Conservation (phyloP, 352 stramenopile genomes). For the Globisporangium yorkense region DNA sequence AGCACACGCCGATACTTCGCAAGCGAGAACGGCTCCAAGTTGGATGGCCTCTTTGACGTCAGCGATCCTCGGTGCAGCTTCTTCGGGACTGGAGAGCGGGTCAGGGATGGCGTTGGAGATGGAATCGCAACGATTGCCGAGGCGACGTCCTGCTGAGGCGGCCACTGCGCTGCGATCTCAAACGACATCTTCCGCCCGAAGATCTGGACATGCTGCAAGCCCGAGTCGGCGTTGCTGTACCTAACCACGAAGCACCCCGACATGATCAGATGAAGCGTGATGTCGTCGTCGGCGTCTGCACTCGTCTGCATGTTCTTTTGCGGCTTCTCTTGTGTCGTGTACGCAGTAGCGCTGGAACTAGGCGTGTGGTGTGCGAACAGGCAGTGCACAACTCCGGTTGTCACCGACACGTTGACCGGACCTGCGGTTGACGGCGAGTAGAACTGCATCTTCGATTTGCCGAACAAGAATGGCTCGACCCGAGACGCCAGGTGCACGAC, state of each 20-base stretch:
- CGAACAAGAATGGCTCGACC: slow-evolving; percentile 37
- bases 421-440: slow-evolving; percentile 22
- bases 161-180: slow-evolving; percentile 51
- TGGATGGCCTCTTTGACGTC: not conserved
- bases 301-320: too few species aligned
- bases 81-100: slow-evolving; percentile 11
- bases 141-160: slow-evolving; percentile 20
- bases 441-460: slow-evolving; percentile 28
- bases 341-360: slow-evolving; percentile 1
- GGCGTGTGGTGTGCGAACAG: slow-evolving; percentile 42
- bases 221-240: slow-evolving; percentile 36
- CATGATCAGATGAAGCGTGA: slow-evolving; percentile 43
- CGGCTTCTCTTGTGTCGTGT: not conserved
- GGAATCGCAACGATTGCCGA: slow-evolving; percentile 11
- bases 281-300: not conserved
- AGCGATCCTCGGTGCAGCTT: not conserved
- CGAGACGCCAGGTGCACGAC: slow-evolving; percentile 45
- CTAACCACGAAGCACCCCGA: slow-evolving; percentile 55
- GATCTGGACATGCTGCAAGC: slow-evolving; percentile 43
- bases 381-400: slow-evolving; percentile 53
- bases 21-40: slow-evolving; percentile 3
- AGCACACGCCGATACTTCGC: slow-evolving; percentile 45
- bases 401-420: slow-evolving; percentile 50
- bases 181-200: slow-evolving; percentile 72
- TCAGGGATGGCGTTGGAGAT: slow-evolving; percentile 16